Evolutionary conservation across 2,329 filamentous ascomycete genomes (phyloP), one percentile per base, ranked within the genome.

Genomic region (Cordyceps militaris): DNA sequence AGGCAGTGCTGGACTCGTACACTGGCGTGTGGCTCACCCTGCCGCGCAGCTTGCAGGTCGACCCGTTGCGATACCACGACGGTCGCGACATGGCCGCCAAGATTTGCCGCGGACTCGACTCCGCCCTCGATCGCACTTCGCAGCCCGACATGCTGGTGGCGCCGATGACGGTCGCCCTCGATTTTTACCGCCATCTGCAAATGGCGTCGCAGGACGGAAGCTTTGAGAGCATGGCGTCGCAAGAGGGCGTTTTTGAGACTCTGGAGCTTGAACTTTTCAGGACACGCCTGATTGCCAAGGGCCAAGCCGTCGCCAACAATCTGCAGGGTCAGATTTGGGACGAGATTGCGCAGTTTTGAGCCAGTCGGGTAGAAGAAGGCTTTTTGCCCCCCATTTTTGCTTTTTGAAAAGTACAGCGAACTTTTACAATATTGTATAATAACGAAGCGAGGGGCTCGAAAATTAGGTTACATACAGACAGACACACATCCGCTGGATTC

Each of bases 21-120:
- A 69, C 73, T 3, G 64, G 70, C 34, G 66, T 73, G 59, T 75
- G 73, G 64, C 70, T 73, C 0, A 68, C 71, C 8, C 61, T 77
- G 48, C 73, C 73, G 1, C 62, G 66, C 4, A 68, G 69, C 19
- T 63, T 76, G 11, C 69, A 71, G 32, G 67, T 79, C 44, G 73
- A 81, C 55, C 65, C 73, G 3, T 64, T 66, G 13, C 70, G 67
- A 34, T 82, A 79, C 61, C 70, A 74, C 16, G 72, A 76, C 58
- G 74, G 73, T 1, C 70, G 73, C 19, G 71, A 74, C 52, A 67
- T 79, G 34, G 79, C 79, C 0, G 73, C 71, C 9, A 74, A 76
- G 56, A 75, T 82, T 16, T 82, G 80, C 61, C 73, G 79, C 42
- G 74, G 75, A 3, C 66, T 83, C 4, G 80, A 82, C 59, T 77